A percentile compares a stretch with the other conserved stretches of the same genome.
Conservation (phyloP, 1,284 basidiomycete genomes). For the Earliella scabrosa region DNA sequence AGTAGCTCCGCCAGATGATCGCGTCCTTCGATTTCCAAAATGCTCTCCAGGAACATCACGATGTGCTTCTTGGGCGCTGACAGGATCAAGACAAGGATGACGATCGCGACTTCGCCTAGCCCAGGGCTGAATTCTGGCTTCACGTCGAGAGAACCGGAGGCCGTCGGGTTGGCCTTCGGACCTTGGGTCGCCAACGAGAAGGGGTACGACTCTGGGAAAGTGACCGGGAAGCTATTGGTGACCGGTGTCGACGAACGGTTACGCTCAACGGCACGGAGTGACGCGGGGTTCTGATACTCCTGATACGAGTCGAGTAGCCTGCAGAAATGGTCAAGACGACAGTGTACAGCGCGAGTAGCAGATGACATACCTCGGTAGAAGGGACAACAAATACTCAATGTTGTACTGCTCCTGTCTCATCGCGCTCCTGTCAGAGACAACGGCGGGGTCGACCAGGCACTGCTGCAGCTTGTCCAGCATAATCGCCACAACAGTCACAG, state of each 20-base stretch:
- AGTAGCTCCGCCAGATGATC: constrained; percentile 79
- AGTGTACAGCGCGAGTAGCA: constrained; percentile 23
- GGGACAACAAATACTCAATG: constrained; percentile 86
- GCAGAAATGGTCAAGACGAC: constrained; percentile 15
- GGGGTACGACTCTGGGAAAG: constrained; percentile 94
- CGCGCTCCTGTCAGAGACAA: constrained; percentile 63
- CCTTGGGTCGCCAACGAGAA: constrained; percentile 82
- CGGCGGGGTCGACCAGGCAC: constrained; percentile 71
- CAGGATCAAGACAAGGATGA: constrained; percentile 83
- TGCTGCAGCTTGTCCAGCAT: constrained; percentile 92
- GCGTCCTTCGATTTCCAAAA: constrained; percentile 84
- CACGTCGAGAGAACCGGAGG: constrained; percentile 49
- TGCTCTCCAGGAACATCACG: constrained; percentile 78
- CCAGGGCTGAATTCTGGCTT: constrained; percentile 73
- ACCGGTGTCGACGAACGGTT: constrained; percentile 65
- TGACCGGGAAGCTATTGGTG: constrained; percentile 72
- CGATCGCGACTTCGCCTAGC: constrained; percentile 86
- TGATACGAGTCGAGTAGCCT: constrained; percentile 87
- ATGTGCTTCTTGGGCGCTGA: constrained; percentile 83
- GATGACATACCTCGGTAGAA: constrained; percentile 75
- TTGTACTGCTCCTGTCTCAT: constrained; percentile 90
- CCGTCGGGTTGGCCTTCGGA: constrained; percentile 54
- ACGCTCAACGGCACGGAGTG: constrained; percentile 72
- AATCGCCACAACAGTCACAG: constrained; percentile 84
- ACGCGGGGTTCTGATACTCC: constrained; percentile 77